A percentile compares a stretch with the other conserved stretches of the same genome.
phyloP scores from a whole-genome alignment of 2,329 filamentous ascomycete species.

The Chrysosporium queenslandicum region DNA sequence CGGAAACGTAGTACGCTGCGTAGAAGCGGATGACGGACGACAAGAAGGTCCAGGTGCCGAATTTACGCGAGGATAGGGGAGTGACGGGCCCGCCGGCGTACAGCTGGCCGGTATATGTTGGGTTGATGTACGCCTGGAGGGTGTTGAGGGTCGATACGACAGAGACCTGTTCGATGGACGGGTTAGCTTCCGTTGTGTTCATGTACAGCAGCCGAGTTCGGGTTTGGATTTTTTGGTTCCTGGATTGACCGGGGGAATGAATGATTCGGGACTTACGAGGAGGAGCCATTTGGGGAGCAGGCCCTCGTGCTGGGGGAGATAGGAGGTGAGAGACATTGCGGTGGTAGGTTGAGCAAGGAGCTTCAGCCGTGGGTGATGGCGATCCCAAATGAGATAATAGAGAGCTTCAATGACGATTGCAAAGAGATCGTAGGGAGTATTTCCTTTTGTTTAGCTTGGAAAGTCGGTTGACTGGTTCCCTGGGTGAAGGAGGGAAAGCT shows the following conservation, averaged over 20 bases:
- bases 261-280: slow-evolving; percentile 40
- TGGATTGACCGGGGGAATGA: not conserved
- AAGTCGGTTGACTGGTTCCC: too few species aligned
- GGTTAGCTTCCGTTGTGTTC: slow-evolving; percentile 13
- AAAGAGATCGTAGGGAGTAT: not conserved
- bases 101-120: slow-evolving; percentile 73
- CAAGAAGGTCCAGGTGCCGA: slow-evolving; percentile 80
- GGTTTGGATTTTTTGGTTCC: not conserved
- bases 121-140: slow-evolving; percentile 69
- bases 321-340: slow-evolving; percentile 22
- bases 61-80: slow-evolving; percentile 65
- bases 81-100: slow-evolving; percentile 58
- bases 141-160: slow-evolving; percentile 74
- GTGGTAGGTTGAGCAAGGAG: not conserved
- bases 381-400: not conserved
- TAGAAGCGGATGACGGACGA: slow-evolving; percentile 68
- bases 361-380: not conserved
- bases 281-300: slow-evolving; percentile 56
- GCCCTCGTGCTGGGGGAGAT: slow-evolving; percentile 37
- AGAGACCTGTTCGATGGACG: slow-evolving; percentile 53
- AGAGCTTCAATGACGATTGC: not conserved
- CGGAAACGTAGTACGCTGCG: slow-evolving; percentile 69
- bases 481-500: not conserved
- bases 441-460: not conserved
- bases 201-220: too few species aligned